These are phyloP conservation scores for Ascochyta koolunga DNA, from an alignment of 2,329 filamentous ascomycete genomes.

Conservation along the genomic window DNA sequence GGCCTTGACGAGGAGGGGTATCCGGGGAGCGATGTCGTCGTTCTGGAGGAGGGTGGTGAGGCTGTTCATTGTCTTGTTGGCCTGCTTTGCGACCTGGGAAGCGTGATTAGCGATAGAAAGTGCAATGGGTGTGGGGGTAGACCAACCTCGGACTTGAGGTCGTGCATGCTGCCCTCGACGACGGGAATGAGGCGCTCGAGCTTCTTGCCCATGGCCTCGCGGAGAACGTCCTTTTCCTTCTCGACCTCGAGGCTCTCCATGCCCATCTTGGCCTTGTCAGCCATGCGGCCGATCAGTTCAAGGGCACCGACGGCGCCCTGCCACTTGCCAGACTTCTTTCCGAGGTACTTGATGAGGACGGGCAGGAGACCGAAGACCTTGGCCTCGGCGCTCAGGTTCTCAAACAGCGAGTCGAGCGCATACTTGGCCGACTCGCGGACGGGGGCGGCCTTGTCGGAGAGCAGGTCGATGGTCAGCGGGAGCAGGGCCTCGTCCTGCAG, in stretches of 20 bases:
- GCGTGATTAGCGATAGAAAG: slow-evolving; percentile 25
- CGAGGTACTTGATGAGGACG: slow-evolving; percentile 74
- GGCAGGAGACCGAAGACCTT: slow-evolving; percentile 84
- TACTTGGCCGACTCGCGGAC: slow-evolving; percentile 94
- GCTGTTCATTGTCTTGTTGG: slow-evolving; percentile 89
- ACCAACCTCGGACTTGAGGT: slow-evolving; percentile 77
- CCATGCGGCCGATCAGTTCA: slow-evolving; percentile 87
- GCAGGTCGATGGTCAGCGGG: slow-evolving; percentile 75
- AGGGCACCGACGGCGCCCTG: slow-evolving; percentile 90
- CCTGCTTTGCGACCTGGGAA: slow-evolving; percentile 71
- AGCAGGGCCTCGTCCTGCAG: slow-evolving; percentile 80
- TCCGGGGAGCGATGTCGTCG: slow-evolving; percentile 91
- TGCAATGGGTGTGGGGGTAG: background rate
- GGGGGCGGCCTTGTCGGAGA: slow-evolving; percentile 87
- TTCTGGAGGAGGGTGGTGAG: slow-evolving; percentile 90
- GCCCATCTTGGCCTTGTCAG: slow-evolving; percentile 88
- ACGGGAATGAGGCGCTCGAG: slow-evolving; percentile 87
- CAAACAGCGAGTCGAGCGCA: slow-evolving; percentile 87
- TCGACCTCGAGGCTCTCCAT: slow-evolving; percentile 85
- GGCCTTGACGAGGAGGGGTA: slow-evolving; percentile 88
- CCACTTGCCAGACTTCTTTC: slow-evolving; percentile 91
- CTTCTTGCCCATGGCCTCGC: slow-evolving; percentile 87
- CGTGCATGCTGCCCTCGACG: slow-evolving; percentile 93
- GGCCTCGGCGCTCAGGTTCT: slow-evolving; percentile 78
- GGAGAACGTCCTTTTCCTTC: slow-evolving; percentile 83